phyloP scores from a whole-genome alignment of 139 green algal species.

The Helicosporidium sp. region DNA sequence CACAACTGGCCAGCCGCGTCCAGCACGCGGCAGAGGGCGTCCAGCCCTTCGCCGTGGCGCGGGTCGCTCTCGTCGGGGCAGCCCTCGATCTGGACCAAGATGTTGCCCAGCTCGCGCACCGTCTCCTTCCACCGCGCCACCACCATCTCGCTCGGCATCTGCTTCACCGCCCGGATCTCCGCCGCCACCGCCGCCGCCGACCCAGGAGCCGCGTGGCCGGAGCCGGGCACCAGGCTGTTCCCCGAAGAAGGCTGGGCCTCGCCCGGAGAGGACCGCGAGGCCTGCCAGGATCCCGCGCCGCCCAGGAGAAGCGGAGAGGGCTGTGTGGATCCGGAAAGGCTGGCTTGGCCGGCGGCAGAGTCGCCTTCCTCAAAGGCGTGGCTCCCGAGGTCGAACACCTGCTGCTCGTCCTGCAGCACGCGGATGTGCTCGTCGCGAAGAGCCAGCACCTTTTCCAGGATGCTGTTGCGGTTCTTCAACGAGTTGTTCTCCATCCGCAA shows the following conservation, averaged over 20 bases:
- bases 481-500: conserved; percentile 23
- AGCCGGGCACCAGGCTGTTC: background rate
- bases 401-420: conserved; percentile 22
- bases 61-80: conserved; percentile 4
- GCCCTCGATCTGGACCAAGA: conserved; percentile 19
- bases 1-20: conserved; percentile 19
- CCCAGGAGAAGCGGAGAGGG: conserved; percentile 14
- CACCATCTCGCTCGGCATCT: conserved; percentile 4
- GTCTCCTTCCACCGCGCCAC: conserved; percentile 15
- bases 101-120: conserved; percentile 20
- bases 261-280: too few relatives aligned
- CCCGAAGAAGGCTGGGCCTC: background rate
- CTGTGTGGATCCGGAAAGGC: too few relatives aligned
- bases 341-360: too few relatives aligned
- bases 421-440: conserved; percentile 26
- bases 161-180: conserved; percentile 11
- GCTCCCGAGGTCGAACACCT: conserved; percentile 15
- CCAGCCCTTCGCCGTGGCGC: conserved; percentile 5
- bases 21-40: conserved; percentile 11
- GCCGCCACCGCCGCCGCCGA: conserved; percentile 1
- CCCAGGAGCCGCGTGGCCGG: background rate
- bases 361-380: conserved; percentile 9
- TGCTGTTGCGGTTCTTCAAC: conserved; percentile 25
- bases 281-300: background rate
- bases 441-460: conserved; percentile 33